These are phyloP conservation scores for Euphorbia pulcherrima DNA, from an alignment of 345 rosid species.

Conservation along the genomic window DNA sequence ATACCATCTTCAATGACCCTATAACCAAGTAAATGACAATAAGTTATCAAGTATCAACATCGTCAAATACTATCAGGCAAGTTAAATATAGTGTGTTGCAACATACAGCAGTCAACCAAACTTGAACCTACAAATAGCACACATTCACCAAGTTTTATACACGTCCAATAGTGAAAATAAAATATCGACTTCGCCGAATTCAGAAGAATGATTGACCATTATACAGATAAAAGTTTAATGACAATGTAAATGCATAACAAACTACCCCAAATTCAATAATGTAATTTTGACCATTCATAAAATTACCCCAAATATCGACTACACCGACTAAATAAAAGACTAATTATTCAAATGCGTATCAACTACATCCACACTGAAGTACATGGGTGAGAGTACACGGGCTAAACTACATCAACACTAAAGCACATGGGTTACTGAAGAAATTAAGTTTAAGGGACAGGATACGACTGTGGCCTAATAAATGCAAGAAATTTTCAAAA, in stretches of 20 bases:
- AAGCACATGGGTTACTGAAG: too few species aligned
- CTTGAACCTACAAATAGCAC: background rate
- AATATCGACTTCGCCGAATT: too few species aligned
- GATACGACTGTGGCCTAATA: background rate
- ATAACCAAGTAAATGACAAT: background rate
- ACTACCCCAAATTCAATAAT: background rate
- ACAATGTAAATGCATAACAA: background rate
- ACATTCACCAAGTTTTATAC: background rate
- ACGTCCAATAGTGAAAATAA: too few species aligned
- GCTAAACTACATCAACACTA: too few species aligned
- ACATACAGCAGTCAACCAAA: background rate
- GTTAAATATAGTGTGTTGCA: background rate
- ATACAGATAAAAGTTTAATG: background rate
- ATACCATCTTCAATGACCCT: conserved; percentile 26
- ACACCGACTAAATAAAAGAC: too few species aligned
- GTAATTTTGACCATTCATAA: background rate
- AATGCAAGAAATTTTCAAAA: background rate
- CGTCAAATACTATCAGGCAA: background rate
- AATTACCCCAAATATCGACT: too few species aligned
- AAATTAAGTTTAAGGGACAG: too few species aligned
- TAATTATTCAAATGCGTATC: too few species aligned
- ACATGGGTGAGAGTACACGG: too few species aligned
- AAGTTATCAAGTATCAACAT: conserved; percentile 13
- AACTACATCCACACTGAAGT: too few species aligned
- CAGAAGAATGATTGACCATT: too few species aligned